Evolutionary conservation across 208 protist genomes (phyloP), one percentile per base, ranked within the genome.

Genomic region (Leishmania aethiopica): DNA sequence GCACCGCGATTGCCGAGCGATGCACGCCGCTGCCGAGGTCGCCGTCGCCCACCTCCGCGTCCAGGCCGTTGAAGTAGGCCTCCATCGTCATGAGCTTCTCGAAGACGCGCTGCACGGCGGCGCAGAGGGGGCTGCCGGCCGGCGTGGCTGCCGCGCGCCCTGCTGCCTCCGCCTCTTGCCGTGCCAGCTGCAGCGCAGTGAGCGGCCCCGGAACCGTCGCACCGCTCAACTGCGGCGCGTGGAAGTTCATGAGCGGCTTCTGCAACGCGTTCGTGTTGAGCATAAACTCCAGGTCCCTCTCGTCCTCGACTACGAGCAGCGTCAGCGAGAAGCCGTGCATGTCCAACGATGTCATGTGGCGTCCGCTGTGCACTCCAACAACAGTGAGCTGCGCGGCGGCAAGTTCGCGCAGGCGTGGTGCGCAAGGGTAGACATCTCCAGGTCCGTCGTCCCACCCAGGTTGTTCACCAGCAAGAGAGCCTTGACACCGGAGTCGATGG

Each of bases 291-390:
- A 91, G 71, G 62, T 94, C 87, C 7, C 37, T 25, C 75, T 80
- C 80, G 22, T 88, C 73, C 59, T 82, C 78, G 75, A 95, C 64
- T 22, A 81, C 73, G 49, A 98, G 80, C 59, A 97, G 6, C 22
- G 91, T 91, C n/a, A 97, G 55, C 57, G 91, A 97, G 76, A 98
- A 88, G 72, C 94, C 94, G 82, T 90, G 86, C 93, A 98, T 97
- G 49, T 98, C 95, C 17, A 98, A 86, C 55, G 96, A 75, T 7
- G 96, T 97, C 92, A 98, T 96, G 81, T 97, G 90, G 13, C 86
- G 77, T 22, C 96, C 96, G 53, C 84, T 79, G 42, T 91, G 84
- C 10, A 95, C 71, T 47, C 95, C 85, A 28, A 89, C 78, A 3
- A 98, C 89, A 32, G 76, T 69, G 10, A 91, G 62, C 19, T 79